phyloP scores from a whole-genome alignment of 2,329 filamentous ascomycete genomes.

The Aspergillus puulaauensis region DNA sequence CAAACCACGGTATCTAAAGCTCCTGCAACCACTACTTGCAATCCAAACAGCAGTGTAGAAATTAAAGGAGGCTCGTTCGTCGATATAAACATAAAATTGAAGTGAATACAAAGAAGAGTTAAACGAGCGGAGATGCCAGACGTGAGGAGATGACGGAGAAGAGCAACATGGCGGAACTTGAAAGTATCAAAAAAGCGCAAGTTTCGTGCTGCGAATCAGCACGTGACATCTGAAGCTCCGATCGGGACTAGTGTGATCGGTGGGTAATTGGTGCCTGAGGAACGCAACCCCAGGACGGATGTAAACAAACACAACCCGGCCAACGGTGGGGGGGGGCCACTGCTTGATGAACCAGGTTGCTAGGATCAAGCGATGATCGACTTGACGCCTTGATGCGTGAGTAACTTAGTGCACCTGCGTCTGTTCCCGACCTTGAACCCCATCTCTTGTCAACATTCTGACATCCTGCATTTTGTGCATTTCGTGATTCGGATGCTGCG shows the following conservation, averaged over 20 bases:
- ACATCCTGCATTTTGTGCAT: constrained; percentile 3
- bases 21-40: neutral
- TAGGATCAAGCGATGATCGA: constrained; percentile 1
- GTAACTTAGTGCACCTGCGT: constrained; percentile 4
- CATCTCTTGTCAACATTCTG: constrained; percentile 8
- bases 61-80: neutral
- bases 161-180: neutral
- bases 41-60: neutral
- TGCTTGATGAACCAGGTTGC: constrained; percentile 4
- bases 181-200: constrained; percentile 19
- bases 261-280: constrained; percentile 27
- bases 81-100: neutral
- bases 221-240: constrained; percentile 26
- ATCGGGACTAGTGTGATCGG: constrained; percentile 30
- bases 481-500: constrained; percentile 9
- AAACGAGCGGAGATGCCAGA: neutral
- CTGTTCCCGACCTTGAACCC: neutral
- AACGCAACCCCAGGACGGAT: constrained; percentile 24
- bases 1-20: neutral
- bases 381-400: constrained; percentile 3
- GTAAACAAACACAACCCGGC: constrained; percentile 39
- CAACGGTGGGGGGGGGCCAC: constrained; percentile 6
- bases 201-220: constrained; percentile 12
- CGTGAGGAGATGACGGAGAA: neutral
- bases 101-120: neutral